phyloP scores from a whole-genome alignment of 441 rosid genomes.

The Pelargonium cotyledonis region DNA sequence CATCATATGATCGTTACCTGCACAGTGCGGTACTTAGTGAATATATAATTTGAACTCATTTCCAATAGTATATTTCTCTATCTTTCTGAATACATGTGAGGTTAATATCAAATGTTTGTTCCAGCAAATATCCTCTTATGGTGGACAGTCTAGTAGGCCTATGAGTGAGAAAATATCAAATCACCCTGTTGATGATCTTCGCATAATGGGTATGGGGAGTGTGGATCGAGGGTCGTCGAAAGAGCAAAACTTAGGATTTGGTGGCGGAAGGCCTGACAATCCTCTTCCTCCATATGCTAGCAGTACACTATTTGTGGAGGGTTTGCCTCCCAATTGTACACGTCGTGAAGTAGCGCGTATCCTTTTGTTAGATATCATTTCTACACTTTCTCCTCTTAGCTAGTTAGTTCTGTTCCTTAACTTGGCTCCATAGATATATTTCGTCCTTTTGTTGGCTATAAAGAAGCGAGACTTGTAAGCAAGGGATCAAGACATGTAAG shows the following conservation, averaged over 20 bases:
- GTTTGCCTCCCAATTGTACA: conserved; percentile 48
- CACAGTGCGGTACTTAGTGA: conserved; percentile 35
- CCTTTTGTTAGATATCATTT: conserved; percentile 25
- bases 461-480: conserved; percentile 61
- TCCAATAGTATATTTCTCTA: not conserved
- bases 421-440: conserved; percentile 41
- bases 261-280: conserved; percentile 40
- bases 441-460: conserved; percentile 67
- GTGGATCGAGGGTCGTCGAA: conserved; percentile 33
- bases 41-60: conserved; percentile 8
- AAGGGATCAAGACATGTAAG: conserved; percentile 58
- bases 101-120: conserved; percentile 5
- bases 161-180: conserved; percentile 18
- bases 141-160: conserved; percentile 42
- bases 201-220: conserved; percentile 25
- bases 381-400: not conserved
- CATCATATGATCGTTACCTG: conserved; percentile 54
- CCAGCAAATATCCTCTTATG: conserved; percentile 43
- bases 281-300: conserved; percentile 56
- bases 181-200: conserved; percentile 35
- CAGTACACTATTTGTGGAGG: conserved; percentile 60
- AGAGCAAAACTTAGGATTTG: conserved; percentile 36
- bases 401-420: conserved; percentile 28
- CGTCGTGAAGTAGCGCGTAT: conserved; percentile 65
- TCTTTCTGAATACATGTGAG: too few species aligned